phyloP scores from a whole-genome alignment of 2,329 filamentous ascomycete species.

The Alternaria tenuissima region DNA sequence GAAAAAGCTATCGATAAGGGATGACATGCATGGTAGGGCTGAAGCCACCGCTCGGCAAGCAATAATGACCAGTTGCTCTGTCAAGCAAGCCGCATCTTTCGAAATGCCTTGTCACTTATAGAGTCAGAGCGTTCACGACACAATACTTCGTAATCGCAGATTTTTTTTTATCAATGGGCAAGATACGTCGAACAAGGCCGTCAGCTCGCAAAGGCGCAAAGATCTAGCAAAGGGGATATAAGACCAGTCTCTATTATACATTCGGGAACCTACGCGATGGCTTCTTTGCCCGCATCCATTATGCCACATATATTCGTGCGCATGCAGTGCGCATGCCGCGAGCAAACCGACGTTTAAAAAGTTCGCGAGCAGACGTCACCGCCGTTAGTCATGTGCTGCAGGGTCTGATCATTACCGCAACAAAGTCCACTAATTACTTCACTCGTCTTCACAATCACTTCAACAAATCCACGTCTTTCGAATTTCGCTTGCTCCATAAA shows the following conservation, averaged over 20 bases:
- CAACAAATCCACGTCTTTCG: background rate
- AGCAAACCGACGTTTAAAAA: background rate
- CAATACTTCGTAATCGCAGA: background rate
- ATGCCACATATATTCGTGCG: background rate
- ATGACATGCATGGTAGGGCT: conserved; percentile 21
- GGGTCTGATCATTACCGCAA: conserved; percentile 8
- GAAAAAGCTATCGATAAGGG: conserved; percentile 29
- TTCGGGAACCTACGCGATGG: background rate
- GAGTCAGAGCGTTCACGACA: background rate
- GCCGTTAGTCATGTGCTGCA: conserved; percentile 11
- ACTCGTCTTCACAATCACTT: background rate
- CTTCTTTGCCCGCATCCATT: background rate
- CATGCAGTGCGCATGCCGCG: background rate
- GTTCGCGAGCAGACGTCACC: conserved; percentile 1
- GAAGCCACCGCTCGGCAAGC: conserved; percentile 4
- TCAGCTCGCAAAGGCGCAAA: background rate
- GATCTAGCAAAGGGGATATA: background rate
- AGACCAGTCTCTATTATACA: background rate
- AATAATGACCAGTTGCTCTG: background rate
- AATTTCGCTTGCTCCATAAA: background rate
- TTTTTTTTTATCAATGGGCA: background rate
- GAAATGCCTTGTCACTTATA: too few species aligned
- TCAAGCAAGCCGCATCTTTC: background rate
- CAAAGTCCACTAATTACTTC: background rate
- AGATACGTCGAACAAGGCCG: background rate